Evolutionary conservation across 2,329 filamentous ascomycete genomes (phyloP).

Genomic region (Nannizzia gypsea): DNA sequence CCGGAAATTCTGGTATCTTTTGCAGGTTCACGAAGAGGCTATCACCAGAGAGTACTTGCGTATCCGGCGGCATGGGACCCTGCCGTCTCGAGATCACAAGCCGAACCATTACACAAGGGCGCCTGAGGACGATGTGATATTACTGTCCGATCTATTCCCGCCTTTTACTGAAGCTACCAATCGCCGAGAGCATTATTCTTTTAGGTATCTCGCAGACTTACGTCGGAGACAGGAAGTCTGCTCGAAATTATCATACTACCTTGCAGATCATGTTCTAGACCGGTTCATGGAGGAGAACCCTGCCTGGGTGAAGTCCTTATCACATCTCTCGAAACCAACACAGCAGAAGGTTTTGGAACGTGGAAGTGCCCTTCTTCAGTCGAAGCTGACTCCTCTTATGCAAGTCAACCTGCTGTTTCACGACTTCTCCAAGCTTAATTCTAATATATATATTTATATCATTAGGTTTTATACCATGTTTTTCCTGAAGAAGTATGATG

Average conservation of each 20-base stretch:
- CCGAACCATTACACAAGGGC: conserved; percentile 30
- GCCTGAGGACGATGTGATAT: conserved; percentile 33
- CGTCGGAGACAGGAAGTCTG: conserved; percentile 29
- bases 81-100: conserved; percentile 29
- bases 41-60: conserved; percentile 34
- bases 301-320: conserved; percentile 22
- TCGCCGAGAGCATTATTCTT: conserved; percentile 27
- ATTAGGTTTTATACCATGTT: conserved; percentile 32
- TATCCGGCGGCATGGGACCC: conserved; percentile 31
- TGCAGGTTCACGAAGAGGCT: conserved; percentile 28
- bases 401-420: conserved; percentile 15
- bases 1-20: conserved; percentile 26
- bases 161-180: conserved; percentile 26
- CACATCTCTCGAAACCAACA: conserved; percentile 25
- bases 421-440: background rate
- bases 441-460: background rate
- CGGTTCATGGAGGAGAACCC: conserved; percentile 25
- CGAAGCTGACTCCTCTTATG: conserved; percentile 32
- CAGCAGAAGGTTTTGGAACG: conserved; percentile 25
- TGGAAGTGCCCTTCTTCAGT: conserved; percentile 26
- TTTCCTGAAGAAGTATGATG: conserved; percentile 31
- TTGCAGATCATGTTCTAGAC: conserved; percentile 33
- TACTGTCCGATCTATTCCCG: conserved; percentile 34
- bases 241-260: conserved; percentile 29
- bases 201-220: conserved; percentile 29